Evolutionary conservation across 2,329 filamentous ascomycete genomes (phyloP).

Genomic region (Colletotrichum destructivum): DNA sequence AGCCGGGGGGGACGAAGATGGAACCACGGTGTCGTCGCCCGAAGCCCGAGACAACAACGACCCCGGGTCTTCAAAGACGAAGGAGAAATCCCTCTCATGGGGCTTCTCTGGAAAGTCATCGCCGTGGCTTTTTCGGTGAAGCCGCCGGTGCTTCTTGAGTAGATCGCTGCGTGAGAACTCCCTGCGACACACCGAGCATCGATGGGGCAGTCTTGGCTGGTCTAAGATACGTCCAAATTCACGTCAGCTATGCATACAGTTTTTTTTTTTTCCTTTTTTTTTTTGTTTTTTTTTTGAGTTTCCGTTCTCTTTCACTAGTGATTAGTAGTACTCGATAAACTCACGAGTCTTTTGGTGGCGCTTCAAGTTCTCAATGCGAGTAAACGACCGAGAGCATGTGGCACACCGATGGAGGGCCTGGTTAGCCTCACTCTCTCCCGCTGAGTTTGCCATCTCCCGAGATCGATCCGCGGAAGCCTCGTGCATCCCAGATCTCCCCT

Average conservation of each 20-base stretch:
- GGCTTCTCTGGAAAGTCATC: not conserved
- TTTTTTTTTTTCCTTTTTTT: too few species aligned
- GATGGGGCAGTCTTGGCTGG: slow-evolving; percentile 13
- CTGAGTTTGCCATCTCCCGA: not conserved
- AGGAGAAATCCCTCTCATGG: not conserved
- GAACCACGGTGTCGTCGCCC: not conserved
- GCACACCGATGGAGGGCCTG: slow-evolving; percentile 8
- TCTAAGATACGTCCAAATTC: not conserved
- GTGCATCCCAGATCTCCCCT: not conserved
- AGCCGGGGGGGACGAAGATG: not conserved
- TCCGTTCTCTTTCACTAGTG: too few species aligned
- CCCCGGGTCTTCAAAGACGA: slow-evolving; percentile 6
- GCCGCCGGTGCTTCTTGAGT: slow-evolving; percentile 25
- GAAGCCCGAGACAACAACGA: not conserved
- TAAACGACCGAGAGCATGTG: slow-evolving; percentile 15
- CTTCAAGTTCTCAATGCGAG: slow-evolving; percentile 27
- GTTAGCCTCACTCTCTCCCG: not conserved
- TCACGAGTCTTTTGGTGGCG: slow-evolving; percentile 32
- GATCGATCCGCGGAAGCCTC: not conserved
- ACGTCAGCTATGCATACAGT: not conserved
- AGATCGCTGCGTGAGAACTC: slow-evolving; percentile 24
- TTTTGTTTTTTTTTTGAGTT: not conserved
- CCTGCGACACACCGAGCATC: slow-evolving; percentile 14
- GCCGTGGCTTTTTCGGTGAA: slow-evolving; percentile 3
- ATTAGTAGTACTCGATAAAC: not conserved